Percentiles rank a stretch among this genome's conserved stretches.
Conservation (phyloP, 78 protist genomes). For the Pirum gemmata region DNA sequence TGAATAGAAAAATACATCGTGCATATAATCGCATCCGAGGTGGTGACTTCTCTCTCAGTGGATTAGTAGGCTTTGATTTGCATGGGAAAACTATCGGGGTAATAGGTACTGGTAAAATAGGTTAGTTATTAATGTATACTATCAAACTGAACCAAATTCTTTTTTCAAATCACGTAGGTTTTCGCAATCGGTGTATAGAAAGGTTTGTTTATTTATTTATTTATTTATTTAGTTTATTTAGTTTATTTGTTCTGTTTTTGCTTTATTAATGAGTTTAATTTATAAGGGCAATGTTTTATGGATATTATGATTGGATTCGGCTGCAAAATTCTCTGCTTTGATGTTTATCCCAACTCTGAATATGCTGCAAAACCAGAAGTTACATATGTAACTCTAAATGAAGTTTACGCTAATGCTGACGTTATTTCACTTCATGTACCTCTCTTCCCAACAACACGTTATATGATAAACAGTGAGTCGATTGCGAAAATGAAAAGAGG, state of each 20-base stretch:
- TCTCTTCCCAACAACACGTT: constrained; percentile 43
- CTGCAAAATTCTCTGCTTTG: constrained; percentile 47
- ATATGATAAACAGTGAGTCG: constrained; percentile 61
- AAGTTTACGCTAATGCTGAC: constrained; percentile 55
- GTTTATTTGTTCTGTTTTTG: neutral
- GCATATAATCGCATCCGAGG: constrained; percentile 66
- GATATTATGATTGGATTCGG: constrained; percentile 48
- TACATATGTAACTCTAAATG: constrained; percentile 35
- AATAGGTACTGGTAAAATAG: neutral
- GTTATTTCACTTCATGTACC: constrained; percentile 73
- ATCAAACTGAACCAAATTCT: too few relatives aligned
- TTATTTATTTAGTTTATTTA: too few relatives aligned
- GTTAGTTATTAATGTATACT: neutral
- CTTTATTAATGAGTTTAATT: constrained; percentile 67
- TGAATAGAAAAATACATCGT: constrained; percentile 64
- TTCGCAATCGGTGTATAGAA: neutral
- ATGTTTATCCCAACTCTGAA: neutral
- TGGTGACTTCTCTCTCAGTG: constrained; percentile 62
- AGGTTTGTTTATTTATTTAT: constrained; percentile 53
- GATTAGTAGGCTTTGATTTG: constrained; percentile 72
- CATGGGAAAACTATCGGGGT: constrained; percentile 46
- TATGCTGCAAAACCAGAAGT: constrained; percentile 22
- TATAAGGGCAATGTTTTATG: constrained; percentile 59
- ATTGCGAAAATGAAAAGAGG: constrained; percentile 63
- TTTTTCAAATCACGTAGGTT: neutral